Percentiles rank a stretch among this genome's conserved stretches.
Conservation (phyloP, 2,329 filamentous ascomycete genomes). For the Venturiaceae sp. region DNA sequence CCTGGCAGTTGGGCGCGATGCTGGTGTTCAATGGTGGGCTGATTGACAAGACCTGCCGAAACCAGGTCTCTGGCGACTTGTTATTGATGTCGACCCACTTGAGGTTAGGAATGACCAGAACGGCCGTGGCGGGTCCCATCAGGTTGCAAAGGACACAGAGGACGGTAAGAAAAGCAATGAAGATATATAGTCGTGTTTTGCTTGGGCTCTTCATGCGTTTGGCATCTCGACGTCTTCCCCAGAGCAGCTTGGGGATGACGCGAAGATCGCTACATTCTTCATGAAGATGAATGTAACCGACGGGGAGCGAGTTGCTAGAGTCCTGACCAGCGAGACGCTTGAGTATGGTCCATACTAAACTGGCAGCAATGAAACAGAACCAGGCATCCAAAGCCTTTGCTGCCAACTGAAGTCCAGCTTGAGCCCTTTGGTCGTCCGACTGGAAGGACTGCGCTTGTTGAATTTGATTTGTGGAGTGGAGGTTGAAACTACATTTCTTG, state of each 20-base stretch:
- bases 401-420: not conserved
- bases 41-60: not conserved
- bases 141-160: not conserved
- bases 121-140: not conserved
- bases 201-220: not conserved
- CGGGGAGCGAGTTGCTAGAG: not conserved
- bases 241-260: not conserved
- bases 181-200: not conserved
- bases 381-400: not conserved
- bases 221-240: not conserved
- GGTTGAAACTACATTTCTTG: not conserved
- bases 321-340: not conserved
- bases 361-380: not conserved
- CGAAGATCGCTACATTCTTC: not conserved
- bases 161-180: not conserved
- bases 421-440: not conserved
- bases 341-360: not conserved
- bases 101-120: not conserved
- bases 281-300: not conserved
- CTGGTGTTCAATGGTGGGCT: not conserved
- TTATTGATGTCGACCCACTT: not conserved
- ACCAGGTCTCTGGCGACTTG: not conserved
- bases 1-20: not conserved
- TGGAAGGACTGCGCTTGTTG: not conserved
- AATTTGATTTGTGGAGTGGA: not conserved